phyloP scores from a whole-genome alignment of 2,329 filamentous ascomycete species.

The Mariannaea sp. region DNA sequence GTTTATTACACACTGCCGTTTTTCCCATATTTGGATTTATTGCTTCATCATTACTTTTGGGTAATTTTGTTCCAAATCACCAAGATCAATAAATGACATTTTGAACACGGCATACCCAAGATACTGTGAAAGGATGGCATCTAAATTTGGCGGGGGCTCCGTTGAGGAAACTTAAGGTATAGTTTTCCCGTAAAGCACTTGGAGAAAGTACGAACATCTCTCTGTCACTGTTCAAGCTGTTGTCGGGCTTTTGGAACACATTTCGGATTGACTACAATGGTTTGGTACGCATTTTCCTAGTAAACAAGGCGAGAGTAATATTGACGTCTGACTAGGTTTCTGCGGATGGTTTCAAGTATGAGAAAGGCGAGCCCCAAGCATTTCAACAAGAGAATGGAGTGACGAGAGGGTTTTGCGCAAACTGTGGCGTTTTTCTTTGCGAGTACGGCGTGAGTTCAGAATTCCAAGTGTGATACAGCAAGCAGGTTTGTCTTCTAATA shows the following conservation, averaged over 20 bases:
- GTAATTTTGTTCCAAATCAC: too few species aligned
- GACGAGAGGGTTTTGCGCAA: conserved; percentile 23
- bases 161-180: not conserved
- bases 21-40: too few species aligned
- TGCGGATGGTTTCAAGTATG: conserved; percentile 14
- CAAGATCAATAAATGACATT: too few species aligned
- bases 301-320: not conserved
- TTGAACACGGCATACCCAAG: too few species aligned
- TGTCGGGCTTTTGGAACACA: not conserved
- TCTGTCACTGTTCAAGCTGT: not conserved
- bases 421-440: conserved; percentile 25
- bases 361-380: conserved; percentile 11
- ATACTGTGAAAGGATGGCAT: too few species aligned
- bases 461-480: not conserved
- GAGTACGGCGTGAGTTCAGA: conserved; percentile 20
- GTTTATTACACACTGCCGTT: too few species aligned
- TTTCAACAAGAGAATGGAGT: conserved; percentile 26
- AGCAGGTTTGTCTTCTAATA: not conserved
- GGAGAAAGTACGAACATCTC: not conserved
- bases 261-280: not conserved
- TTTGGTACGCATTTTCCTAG: not conserved
- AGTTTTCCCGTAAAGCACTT: not conserved
- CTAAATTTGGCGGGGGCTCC: not conserved
- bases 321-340: conserved; percentile 3
- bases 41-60: too few species aligned